These are phyloP conservation scores for Bruguiera hainesii DNA, from an alignment of 441 rosid genomes.

Conservation along the genomic window DNA sequence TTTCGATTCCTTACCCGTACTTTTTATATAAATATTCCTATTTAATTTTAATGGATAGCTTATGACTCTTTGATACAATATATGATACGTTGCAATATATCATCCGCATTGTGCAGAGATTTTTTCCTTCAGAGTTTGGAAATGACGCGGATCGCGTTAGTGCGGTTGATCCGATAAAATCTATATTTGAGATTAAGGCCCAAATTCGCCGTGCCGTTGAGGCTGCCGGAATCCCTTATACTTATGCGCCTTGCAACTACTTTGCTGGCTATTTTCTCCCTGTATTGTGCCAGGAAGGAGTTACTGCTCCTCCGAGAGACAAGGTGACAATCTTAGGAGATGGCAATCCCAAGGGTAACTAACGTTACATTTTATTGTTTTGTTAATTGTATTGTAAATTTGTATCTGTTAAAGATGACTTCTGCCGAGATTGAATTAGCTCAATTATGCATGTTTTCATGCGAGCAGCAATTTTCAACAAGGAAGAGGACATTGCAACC, in stretches of 20 bases:
- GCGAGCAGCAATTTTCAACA: slow-evolving; percentile 23
- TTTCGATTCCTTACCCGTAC: neutral
- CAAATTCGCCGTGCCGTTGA: slow-evolving; percentile 35
- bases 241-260: slow-evolving; percentile 43
- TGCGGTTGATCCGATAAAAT: slow-evolving; percentile 42
- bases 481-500: slow-evolving; percentile 41
- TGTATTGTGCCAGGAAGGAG: slow-evolving; percentile 42
- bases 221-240: slow-evolving; percentile 42
- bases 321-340: slow-evolving; percentile 32
- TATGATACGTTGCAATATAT: too few species aligned
- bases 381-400: neutral
- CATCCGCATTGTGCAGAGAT: slow-evolving; percentile 24
- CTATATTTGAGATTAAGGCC: slow-evolving; percentile 22
- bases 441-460: neutral
- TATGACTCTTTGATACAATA: too few species aligned
- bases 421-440: neutral
- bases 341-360: slow-evolving; percentile 55
- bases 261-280: slow-evolving; percentile 52
- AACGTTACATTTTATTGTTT: neutral
- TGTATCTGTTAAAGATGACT: neutral
- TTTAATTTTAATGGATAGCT: too few species aligned
- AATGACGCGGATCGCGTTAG: slow-evolving; percentile 39
- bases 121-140: slow-evolving; percentile 51
- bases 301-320: slow-evolving; percentile 49
- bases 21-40: too few species aligned